phyloP scores from a whole-genome alignment of 768 basidiomycete genomes.

The Leccinum olivaceopallidum region DNA sequence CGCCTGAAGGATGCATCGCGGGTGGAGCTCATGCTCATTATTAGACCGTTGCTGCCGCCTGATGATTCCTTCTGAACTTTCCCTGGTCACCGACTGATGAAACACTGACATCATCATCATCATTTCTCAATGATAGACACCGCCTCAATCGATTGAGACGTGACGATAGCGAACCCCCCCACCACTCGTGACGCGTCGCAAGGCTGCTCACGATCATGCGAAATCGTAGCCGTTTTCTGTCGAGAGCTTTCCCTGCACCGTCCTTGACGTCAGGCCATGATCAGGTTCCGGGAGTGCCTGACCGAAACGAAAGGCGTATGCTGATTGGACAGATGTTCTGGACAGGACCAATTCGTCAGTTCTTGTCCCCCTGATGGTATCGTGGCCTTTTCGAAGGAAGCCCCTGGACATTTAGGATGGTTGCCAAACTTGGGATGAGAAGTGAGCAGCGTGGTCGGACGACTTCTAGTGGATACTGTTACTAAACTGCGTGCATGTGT shows the following conservation, averaged over 20 bases:
- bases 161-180: conserved; percentile 10
- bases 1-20: conserved; percentile 9
- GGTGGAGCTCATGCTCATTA: conserved; percentile 16
- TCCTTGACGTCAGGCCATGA: conserved; percentile 28
- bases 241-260: conserved; percentile 21
- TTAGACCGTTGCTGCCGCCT: conserved; percentile 6
- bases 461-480: not conserved
- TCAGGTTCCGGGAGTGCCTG: not conserved
- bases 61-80: conserved; percentile 15
- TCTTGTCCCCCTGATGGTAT: not conserved
- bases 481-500: not conserved
- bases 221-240: conserved; percentile 12
- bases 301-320: not conserved
- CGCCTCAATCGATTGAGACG: conserved; percentile 8
- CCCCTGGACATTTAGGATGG: not conserved
- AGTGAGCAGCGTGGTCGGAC: not conserved
- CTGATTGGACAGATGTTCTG: not conserved
- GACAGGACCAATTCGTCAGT: not conserved
- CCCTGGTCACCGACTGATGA: conserved; percentile 5
- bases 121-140: conserved; percentile 14
- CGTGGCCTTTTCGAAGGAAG: not conserved
- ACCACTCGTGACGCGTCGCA: not conserved
- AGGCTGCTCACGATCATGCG: conserved; percentile 5
- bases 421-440: not conserved
- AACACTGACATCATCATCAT: conserved; percentile 25